These are phyloP conservation scores for Claviceps pazoutovae DNA, from an alignment of 2,329 filamentous ascomycete genomes.

Conservation along the genomic window DNA sequence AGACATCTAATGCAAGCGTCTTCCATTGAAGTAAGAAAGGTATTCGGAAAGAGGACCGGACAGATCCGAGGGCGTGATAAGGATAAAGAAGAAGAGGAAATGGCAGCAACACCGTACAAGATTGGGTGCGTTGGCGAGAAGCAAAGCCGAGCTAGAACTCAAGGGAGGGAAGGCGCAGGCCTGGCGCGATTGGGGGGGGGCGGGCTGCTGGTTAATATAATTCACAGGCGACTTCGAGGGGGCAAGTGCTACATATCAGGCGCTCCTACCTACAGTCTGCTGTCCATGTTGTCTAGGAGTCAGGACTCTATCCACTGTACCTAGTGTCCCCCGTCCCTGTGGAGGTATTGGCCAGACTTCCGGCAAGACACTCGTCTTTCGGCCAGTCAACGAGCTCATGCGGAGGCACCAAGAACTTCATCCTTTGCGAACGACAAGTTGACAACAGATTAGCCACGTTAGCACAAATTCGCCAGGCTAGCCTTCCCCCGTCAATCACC, in stretches of 20 bases:
- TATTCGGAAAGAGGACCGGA: neutral
- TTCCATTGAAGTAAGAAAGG: constrained; percentile 6
- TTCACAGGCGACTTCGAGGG: neutral
- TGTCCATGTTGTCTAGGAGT: neutral
- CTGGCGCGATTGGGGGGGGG: neutral
- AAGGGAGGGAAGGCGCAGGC: neutral
- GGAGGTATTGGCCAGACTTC: neutral
- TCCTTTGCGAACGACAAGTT: neutral
- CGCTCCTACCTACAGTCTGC: neutral
- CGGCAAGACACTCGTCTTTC: neutral
- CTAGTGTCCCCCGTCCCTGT: too few species aligned
- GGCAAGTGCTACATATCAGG: neutral
- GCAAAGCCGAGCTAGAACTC: neutral
- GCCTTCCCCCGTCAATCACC: neutral
- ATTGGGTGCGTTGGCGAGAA: neutral
- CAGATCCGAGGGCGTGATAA: neutral
- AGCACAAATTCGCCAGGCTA: neutral
- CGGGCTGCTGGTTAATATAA: neutral
- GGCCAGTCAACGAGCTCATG: neutral
- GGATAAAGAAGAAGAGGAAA: neutral
- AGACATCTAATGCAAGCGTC: constrained; percentile 6
- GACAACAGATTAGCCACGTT: neutral
- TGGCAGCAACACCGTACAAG: neutral
- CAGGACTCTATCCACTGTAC: too few species aligned
- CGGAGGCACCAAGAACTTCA: neutral